Base-by-base conservation (phyloP, 2,329 filamentous ascomycete genomes). In the Lasiodiplodia gonubiensis region DNA sequence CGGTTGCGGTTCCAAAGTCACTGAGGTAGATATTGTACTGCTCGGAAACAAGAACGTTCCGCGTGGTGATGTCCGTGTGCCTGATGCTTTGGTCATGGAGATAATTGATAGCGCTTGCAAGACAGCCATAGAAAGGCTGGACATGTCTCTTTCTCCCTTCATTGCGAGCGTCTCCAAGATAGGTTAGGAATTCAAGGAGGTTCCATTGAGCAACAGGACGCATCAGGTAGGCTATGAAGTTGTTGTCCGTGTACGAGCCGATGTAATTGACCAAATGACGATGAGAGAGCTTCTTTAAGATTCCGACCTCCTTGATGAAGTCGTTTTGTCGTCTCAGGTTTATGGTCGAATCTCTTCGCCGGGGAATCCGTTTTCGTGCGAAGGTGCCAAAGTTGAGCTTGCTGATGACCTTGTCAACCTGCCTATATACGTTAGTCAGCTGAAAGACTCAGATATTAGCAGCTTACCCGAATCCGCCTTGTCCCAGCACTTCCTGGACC, bases 221-320 rank as follows among this genome's bases (percentile, higher is more conserved):
- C 74, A 76, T 74, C 42, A 80, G 60, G 2, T 79, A 68, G 10
- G 72, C 75, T 12, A 77, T 69, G 42, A 70, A 73, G 14, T 70
- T 67, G 4, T 70, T 66, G 33, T 79, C 77, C 1, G 76, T 78
- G 55, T 77, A 79, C 52, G 73, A 76, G 12, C 75, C 72, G 27
- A 77, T 70, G 52, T 75, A 70, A 42, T 73, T 69, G 12, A 77
- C 74, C 3, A 78, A 53, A 66, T 78, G 75, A 8, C 59, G 69
- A 66, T 79, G 76, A 12, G 66, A 71, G 8, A 78, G 64, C 7
- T 69, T 69, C 59, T 76, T 76, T n/a, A 78, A 59, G 16, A 72
- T 72, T 18, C 71, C 37, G 12, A 77, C 67, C 63, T 78, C 76
- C 14, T 69, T 68, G 33, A 71, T 68, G 54, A 78, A 75, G 18